phyloP scores from a whole-genome alignment of 169 alveolate species.

The Toxoplasma gondii region DNA sequence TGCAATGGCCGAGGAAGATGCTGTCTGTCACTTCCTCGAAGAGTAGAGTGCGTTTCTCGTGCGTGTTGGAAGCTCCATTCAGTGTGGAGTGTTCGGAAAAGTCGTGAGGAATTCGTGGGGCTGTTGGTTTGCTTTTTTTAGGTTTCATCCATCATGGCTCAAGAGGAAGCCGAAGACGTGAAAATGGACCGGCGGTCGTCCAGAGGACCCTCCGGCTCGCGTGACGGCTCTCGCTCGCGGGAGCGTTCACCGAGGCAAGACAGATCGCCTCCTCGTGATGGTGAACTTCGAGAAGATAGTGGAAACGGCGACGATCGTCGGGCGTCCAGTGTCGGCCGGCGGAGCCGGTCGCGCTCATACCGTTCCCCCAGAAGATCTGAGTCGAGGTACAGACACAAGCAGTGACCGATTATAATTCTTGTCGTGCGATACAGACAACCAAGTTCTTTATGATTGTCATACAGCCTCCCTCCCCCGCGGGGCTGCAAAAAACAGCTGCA shows the following conservation, averaged over 20 bases:
- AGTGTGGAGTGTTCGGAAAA: too few relatives aligned
- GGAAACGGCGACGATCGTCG: constrained; percentile 27
- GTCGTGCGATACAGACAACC: background rate
- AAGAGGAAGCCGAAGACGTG: constrained; percentile 5
- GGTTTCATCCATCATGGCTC: background rate
- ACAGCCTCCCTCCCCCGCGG: background rate
- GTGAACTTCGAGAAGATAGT: background rate
- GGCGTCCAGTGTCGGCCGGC: background rate
- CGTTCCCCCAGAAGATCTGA: constrained; percentile 9
- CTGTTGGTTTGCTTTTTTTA: too few relatives aligned
- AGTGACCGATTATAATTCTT: background rate
- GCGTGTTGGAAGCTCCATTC: too few relatives aligned
- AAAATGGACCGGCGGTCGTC: constrained; percentile 28
- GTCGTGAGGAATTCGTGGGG: too few relatives aligned
- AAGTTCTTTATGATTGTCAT: background rate
- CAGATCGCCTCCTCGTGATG: background rate
- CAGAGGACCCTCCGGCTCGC: background rate
- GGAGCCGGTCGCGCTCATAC: constrained; percentile 31
- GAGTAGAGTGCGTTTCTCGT: too few relatives aligned
- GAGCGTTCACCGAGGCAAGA: constrained; percentile 36
- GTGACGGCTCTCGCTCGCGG: constrained; percentile 2
- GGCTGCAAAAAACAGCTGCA: too few relatives aligned
- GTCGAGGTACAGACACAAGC: background rate
- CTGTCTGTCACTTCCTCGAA: too few relatives aligned
- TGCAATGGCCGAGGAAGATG: too few relatives aligned